Evolutionary conservation across 1,284 basidiomycete species (phyloP).

Genomic region (Heliocybe sulcata): DNA sequence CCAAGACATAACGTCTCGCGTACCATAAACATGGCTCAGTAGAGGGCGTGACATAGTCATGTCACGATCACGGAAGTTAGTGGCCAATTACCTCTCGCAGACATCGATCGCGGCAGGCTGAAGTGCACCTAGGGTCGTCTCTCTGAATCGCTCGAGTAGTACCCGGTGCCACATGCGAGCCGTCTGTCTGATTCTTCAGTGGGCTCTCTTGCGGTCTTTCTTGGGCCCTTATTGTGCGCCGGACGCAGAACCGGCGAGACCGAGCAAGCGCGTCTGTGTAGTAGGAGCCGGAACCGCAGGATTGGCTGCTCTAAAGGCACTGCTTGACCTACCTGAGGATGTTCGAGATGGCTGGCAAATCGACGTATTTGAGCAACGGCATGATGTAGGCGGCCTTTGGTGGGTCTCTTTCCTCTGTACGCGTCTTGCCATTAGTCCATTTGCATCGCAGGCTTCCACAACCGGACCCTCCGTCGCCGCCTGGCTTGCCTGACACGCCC

Average conservation of each 20-base stretch:
- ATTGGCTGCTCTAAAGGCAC: conserved; percentile 40
- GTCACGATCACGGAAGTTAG: too few relatives aligned
- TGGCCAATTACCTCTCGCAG: too few relatives aligned
- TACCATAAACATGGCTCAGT: too few relatives aligned
- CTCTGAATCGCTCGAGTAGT: too few relatives aligned
- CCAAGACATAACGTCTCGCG: too few relatives aligned
- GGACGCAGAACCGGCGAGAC: background rate
- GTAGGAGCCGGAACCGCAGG: conserved; percentile 47
- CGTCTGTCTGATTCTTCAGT: too few relatives aligned
- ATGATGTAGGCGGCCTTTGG: conserved; percentile 45
- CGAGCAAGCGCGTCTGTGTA: conserved; percentile 41
- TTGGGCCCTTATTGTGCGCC: too few relatives aligned
- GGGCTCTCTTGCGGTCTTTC: too few relatives aligned
- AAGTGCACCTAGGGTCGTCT: too few relatives aligned
- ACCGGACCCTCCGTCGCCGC: conserved; percentile 27
- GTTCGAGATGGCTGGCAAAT: conserved; percentile 32
- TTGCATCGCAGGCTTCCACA: conserved; percentile 16
- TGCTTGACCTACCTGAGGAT: conserved; percentile 38
- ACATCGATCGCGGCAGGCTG: too few relatives aligned
- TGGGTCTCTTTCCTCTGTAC: conserved; percentile 26
- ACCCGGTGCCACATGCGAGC: too few relatives aligned
- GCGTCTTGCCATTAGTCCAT: background rate
- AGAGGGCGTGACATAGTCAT: too few relatives aligned
- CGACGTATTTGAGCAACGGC: conserved; percentile 43
- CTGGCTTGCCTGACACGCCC: conserved; percentile 43